Conservation (phyloP, 2,329 filamentous ascomycete genomes). For the Exophiala xenobiotica region DNA sequence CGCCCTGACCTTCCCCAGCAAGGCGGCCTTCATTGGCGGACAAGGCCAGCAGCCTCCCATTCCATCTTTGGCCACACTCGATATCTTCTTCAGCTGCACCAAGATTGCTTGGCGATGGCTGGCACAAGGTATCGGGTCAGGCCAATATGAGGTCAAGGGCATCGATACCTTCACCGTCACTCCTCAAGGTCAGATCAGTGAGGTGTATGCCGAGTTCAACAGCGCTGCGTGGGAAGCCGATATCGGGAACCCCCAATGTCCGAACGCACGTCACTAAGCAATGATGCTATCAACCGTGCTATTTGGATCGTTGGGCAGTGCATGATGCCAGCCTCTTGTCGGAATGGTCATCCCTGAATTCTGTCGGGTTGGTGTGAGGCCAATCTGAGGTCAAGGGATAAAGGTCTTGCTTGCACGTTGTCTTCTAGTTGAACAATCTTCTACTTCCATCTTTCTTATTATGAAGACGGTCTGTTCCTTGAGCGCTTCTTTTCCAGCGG, state of each 20-base stretch:
- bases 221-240: constrained; percentile 18
- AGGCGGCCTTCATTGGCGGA: constrained; percentile 25
- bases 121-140: constrained; percentile 16
- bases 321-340: too few relatives aligned
- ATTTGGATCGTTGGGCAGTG: background rate
- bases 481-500: too few relatives aligned
- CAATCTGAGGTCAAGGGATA: too few relatives aligned
- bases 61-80: constrained; percentile 20
- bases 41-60: constrained; percentile 23
- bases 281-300: background rate
- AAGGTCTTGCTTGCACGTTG: too few relatives aligned
- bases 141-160: constrained; percentile 18
- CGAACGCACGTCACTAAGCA: too few relatives aligned
- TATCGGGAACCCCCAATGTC: constrained; percentile 11
- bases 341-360: too few relatives aligned
- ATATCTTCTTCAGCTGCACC: constrained; percentile 27
- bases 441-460: background rate
- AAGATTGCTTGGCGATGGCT: constrained; percentile 30
- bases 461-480: too few relatives aligned
- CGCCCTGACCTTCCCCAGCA: constrained; percentile 16
- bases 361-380: too few relatives aligned
- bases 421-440: background rate
- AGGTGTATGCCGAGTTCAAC: constrained; percentile 20
- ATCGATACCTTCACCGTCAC: constrained; percentile 18
- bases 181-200: constrained; percentile 15